These are phyloP conservation scores for Amphibolis antarctica DNA, from an alignment of 106 monocot genomes.

Conservation along the genomic window DNA sequence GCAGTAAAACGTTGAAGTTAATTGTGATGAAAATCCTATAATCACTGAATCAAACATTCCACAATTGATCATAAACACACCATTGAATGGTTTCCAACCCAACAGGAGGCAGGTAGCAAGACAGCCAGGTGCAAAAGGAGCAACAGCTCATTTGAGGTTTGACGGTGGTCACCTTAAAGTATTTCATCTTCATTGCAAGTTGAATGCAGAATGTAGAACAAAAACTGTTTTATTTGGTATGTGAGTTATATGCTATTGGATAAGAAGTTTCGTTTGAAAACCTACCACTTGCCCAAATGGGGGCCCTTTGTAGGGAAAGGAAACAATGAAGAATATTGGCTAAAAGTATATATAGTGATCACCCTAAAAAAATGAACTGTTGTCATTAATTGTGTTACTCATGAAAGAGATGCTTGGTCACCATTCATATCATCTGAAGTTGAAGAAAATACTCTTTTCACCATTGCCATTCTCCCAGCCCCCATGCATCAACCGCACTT, in stretches of 20 bases:
- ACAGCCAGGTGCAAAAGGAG: too few relatives aligned
- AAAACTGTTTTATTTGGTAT: not conserved
- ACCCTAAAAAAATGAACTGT: not conserved
- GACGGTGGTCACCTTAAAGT: too few relatives aligned
- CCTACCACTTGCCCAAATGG: constrained; percentile 11
- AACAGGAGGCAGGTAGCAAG: too few relatives aligned
- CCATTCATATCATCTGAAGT: constrained; percentile 31
- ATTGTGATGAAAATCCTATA: too few relatives aligned
- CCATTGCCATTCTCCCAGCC: constrained; percentile 20
- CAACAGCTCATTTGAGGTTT: too few relatives aligned
- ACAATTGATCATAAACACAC: too few relatives aligned
- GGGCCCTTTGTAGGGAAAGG: constrained; percentile 4
- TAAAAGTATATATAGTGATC: not conserved
- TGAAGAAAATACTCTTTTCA: constrained; percentile 3
- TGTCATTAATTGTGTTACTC: not conserved
- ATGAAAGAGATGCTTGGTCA: not conserved
- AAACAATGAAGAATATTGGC: not conserved
- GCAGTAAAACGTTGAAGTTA: too few relatives aligned
- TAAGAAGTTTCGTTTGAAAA: not conserved
- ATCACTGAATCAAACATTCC: too few relatives aligned
- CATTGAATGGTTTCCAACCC: too few relatives aligned
- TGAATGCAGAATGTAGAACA: too few relatives aligned
- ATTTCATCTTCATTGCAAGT: too few relatives aligned
- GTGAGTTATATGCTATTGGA: not conserved
- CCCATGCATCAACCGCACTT: constrained; percentile 2